Conservation (phyloP, 192 early-diverging fungal genomes). For the Gaertneriomyces sp. region DNA sequence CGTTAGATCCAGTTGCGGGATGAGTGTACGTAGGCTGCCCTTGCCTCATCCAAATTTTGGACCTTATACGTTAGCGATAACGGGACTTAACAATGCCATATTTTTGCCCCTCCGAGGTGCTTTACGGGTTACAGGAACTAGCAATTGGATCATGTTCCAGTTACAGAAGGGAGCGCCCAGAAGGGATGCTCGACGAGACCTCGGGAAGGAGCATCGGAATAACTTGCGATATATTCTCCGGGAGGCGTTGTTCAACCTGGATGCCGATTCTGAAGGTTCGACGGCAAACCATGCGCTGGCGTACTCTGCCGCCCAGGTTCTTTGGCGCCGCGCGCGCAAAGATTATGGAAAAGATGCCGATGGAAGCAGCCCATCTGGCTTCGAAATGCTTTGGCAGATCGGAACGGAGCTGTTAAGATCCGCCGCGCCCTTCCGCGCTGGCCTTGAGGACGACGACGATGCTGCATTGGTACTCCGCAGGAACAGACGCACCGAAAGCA, state of each 20-base stretch:
- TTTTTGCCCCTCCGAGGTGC: no score
- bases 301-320: neutral
- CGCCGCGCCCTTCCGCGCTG: constrained; percentile 11
- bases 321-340: neutral
- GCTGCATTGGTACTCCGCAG: neutral
- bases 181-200: no score
- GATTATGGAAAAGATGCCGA: constrained; percentile 1
- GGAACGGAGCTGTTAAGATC: constrained; percentile 19
- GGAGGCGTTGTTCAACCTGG: neutral
- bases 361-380: neutral
- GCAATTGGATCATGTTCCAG: no score
- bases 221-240: constrained; percentile 1
- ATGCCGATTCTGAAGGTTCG: neutral
- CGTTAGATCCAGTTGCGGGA: no score
- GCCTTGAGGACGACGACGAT: constrained; percentile 13
- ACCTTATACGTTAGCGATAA: no score
- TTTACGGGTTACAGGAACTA: no score
- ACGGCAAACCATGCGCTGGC: neutral
- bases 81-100: no score
- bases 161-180: no score
- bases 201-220: neutral
- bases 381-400: constrained; percentile 18
- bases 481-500: no score
- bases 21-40: no score
- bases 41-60: no score